Evolutionary conservation across 768 basidiomycete genomes (phyloP).

Genomic region (Cystofilobasidium capitatum): DNA sequence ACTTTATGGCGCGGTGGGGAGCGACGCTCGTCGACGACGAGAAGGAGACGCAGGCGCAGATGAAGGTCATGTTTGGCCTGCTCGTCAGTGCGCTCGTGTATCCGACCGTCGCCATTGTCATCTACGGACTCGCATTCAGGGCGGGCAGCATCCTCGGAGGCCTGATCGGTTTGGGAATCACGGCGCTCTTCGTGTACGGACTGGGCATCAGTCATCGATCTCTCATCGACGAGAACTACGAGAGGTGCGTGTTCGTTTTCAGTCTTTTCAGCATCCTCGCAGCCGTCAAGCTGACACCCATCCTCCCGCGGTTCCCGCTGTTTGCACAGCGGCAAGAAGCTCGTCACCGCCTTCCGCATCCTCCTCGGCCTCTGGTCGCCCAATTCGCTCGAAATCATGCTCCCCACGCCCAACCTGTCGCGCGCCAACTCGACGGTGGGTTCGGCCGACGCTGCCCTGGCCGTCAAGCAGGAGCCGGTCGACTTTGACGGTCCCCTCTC

Average conservation of each 20-base stretch:
- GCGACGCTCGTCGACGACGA: constrained; percentile 75
- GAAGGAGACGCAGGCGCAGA: constrained; percentile 83
- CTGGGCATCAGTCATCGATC: constrained; percentile 77
- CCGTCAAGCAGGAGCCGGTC: background rate
- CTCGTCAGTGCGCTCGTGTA: constrained; percentile 68
- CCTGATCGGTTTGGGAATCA: constrained; percentile 43
- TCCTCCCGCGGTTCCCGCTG: background rate
- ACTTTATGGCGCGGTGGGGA: constrained; percentile 67
- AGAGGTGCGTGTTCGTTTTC: constrained; percentile 49
- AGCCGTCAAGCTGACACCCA: background rate
- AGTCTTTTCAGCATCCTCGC: background rate
- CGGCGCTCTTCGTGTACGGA: constrained; percentile 59
- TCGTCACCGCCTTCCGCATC: constrained; percentile 91
- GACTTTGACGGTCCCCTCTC: background rate
- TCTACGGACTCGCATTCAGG: constrained; percentile 65
- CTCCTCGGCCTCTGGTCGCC: constrained; percentile 91
- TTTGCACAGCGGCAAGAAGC: constrained; percentile 61
- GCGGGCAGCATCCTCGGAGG: constrained; percentile 64
- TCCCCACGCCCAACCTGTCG: constrained; percentile 53
- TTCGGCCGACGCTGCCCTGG: background rate
- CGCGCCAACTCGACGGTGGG: background rate
- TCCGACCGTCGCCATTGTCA: constrained; percentile 67
- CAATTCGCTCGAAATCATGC: constrained; percentile 66
- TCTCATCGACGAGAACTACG: constrained; percentile 77
- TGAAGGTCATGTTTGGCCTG: constrained; percentile 78